These are phyloP conservation scores for Adansonia rubrostipa DNA, from an alignment of 441 rosid species.

Conservation along the genomic window DNA sequence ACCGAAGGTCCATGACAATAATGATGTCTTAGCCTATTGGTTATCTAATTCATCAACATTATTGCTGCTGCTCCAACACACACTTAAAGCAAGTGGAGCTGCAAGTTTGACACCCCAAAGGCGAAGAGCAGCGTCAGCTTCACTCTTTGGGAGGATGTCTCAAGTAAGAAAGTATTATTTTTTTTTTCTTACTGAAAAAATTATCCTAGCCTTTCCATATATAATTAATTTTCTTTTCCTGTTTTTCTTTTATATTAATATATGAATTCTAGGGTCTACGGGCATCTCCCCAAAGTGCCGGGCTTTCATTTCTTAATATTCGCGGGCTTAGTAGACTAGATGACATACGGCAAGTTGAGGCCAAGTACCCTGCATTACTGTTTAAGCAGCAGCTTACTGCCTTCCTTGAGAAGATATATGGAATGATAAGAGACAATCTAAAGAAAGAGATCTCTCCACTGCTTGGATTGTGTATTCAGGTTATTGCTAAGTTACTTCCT, in stretches of 20 bases:
- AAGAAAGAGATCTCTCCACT: constrained; percentile 75
- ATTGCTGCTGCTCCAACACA: constrained; percentile 63
- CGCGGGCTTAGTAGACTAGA: constrained; percentile 62
- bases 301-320: constrained; percentile 64
- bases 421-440: constrained; percentile 73
- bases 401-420: constrained; percentile 81
- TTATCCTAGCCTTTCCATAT: constrained; percentile 11
- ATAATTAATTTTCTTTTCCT: constrained; percentile 2
- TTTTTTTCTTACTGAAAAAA: background rate
- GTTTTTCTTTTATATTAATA: constrained; percentile 27
- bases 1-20: constrained; percentile 62
- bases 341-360: constrained; percentile 73
- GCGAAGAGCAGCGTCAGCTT: constrained; percentile 53
- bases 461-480: constrained; percentile 78
- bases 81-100: constrained; percentile 60
- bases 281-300: constrained; percentile 67
- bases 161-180: constrained; percentile 42
- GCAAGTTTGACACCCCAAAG: constrained; percentile 55
- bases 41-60: constrained; percentile 66
- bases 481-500: constrained; percentile 26
- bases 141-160: constrained; percentile 79
- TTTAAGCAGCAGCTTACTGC: constrained; percentile 85
- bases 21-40: constrained; percentile 70
- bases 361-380: constrained; percentile 74
- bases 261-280: constrained; percentile 51